A percentile compares a stretch with the other conserved stretches of the same genome.
These are phyloP conservation scores for Mortierella antarctica DNA, from an alignment of 192 early-diverging fungal species.

Conservation along the genomic window DNA sequence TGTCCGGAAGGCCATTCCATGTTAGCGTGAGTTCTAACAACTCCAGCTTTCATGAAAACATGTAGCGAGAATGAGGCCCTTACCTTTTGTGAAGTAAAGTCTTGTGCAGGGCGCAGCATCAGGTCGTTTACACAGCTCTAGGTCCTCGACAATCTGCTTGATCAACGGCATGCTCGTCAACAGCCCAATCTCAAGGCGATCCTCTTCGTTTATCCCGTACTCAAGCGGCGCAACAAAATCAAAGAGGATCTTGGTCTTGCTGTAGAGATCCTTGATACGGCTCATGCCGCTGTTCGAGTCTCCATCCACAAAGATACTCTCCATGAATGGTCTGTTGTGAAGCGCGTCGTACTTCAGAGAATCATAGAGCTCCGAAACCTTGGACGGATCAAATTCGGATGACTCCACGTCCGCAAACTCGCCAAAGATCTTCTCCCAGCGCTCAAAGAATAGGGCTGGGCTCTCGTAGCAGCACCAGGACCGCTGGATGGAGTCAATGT, in stretches of 20 bases:
- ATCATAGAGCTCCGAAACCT: constrained; percentile 94
- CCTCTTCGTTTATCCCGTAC: constrained; percentile 86
- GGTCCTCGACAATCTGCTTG: constrained; percentile 80
- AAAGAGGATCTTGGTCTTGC: constrained; percentile 86
- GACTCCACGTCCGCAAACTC: constrained; percentile 77
- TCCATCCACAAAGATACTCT: constrained; percentile 72
- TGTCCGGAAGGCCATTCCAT: background rate
- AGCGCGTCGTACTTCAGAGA: constrained; percentile 97
- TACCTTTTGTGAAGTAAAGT: constrained; percentile 95
- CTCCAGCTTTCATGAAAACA: background rate
- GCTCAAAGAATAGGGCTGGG: constrained; percentile 86
- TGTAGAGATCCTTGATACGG: constrained; percentile 75
- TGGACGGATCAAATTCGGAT: constrained; percentile 78
- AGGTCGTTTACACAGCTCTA: constrained; percentile 66
- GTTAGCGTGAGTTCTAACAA: background rate
- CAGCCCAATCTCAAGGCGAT: constrained; percentile 89
- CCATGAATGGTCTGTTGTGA: constrained; percentile 92
- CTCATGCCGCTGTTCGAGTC: constrained; percentile 18
- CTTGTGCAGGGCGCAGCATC: constrained; percentile 69
- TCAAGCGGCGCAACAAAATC: constrained; percentile 94
- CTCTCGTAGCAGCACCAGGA: constrained; percentile 94
- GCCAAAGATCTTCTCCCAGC: constrained; percentile 96
- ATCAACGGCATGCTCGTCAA: constrained; percentile 82
- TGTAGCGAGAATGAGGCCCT: background rate
- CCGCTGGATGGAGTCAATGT: constrained; percentile 71